Evolutionary conservation across 1,284 basidiomycete species (phyloP).

Genomic region (Boletus albobrunnescens): DNA sequence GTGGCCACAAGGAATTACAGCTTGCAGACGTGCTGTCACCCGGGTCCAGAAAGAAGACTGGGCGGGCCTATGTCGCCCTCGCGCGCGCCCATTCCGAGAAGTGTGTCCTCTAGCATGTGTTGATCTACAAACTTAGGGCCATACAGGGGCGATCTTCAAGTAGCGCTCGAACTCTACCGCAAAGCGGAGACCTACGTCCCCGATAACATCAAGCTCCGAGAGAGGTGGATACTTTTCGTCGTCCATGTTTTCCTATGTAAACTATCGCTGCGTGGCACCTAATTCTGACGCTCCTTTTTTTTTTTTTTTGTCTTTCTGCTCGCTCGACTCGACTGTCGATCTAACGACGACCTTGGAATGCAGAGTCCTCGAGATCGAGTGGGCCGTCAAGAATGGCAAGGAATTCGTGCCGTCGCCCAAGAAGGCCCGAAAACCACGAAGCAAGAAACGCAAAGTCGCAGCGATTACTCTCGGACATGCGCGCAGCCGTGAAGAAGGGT

Average conservation of each 20-base stretch:
- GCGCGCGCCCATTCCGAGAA: constrained; percentile 74
- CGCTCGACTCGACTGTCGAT: too few relatives aligned
- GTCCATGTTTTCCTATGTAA: constrained; percentile 53
- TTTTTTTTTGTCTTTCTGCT: constrained; percentile 1
- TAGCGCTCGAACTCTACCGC: constrained; percentile 69
- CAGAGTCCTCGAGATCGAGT: constrained; percentile 74
- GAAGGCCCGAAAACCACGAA: constrained; percentile 37
- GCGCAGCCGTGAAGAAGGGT: constrained; percentile 12
- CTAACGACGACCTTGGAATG: neutral
- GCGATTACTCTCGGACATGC: constrained; percentile 13
- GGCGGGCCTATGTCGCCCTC: constrained; percentile 69
- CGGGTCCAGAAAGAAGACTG: constrained; percentile 68
- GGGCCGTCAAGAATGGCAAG: constrained; percentile 58
- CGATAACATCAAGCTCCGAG: constrained; percentile 73
- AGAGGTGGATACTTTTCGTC: constrained; percentile 72
- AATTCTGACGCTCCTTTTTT: constrained; percentile 24
- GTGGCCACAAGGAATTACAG: constrained; percentile 53
- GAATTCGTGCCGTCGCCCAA: constrained; percentile 65
- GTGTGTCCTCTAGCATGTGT: constrained; percentile 36
- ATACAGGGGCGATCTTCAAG: constrained; percentile 62
- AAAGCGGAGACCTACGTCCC: constrained; percentile 74
- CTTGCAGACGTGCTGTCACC: constrained; percentile 63
- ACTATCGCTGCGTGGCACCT: constrained; percentile 33
- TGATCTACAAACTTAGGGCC: neutral
- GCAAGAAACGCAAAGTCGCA: constrained; percentile 36